Conservation (phyloP, 345 rosid genomes). For the Arabis hirsuta region DNA sequence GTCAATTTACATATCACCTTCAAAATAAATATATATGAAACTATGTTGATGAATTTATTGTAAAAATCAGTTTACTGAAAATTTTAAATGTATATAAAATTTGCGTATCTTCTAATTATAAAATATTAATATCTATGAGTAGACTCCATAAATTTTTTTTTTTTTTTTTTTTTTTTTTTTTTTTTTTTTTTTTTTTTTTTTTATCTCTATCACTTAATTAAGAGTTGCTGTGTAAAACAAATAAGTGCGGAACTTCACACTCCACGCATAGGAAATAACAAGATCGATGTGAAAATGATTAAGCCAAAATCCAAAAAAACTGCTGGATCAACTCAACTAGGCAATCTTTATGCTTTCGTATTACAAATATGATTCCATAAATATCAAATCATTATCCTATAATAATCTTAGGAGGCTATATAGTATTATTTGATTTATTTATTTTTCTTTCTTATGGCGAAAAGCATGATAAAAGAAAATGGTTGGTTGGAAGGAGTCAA, state of each 20-base stretch:
- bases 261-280: slow-evolving; percentile 14
- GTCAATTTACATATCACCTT: no score
- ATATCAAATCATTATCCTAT: slow-evolving; percentile 33
- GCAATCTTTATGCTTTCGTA: slow-evolving; percentile 9
- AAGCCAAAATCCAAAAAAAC: slow-evolving; percentile 36
- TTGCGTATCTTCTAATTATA: no score
- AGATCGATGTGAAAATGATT: slow-evolving; percentile 36
- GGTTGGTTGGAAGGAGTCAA: slow-evolving; percentile 48
- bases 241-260: background rate
- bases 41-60: no score
- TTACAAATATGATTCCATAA: slow-evolving; percentile 29
- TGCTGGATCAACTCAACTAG: slow-evolving; percentile 23
- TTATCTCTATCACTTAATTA: no score
- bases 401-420: slow-evolving; percentile 16
- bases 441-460: slow-evolving; percentile 11
- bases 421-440: slow-evolving; percentile 9
- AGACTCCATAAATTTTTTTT: no score
- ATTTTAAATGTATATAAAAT: no score
- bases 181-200: no score
- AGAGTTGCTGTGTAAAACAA: background rate
- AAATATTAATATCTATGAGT: no score
- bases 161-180: no score
- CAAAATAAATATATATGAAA: no score
- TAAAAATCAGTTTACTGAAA: no score
- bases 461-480: slow-evolving; percentile 24